phyloP scores from a whole-genome alignment of 2,329 filamentous ascomycete species.

The Colletotrichum destructivum region DNA sequence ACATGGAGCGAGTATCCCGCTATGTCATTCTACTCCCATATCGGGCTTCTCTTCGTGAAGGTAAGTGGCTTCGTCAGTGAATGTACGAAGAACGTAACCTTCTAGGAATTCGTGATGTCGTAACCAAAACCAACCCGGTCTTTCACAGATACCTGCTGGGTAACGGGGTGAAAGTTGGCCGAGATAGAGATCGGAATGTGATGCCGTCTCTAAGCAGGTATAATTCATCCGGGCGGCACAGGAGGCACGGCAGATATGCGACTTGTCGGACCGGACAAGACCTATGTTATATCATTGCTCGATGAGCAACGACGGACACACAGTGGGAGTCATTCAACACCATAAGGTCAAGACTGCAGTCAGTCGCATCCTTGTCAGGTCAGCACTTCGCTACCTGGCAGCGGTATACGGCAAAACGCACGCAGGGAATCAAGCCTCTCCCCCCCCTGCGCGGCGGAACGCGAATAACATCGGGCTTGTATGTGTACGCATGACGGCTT shows the following conservation, averaged over 20 bases:
- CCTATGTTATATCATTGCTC: neutral
- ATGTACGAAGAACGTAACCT: too few relatives aligned
- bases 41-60: too few relatives aligned
- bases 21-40: too few relatives aligned
- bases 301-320: neutral
- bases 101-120: too few relatives aligned
- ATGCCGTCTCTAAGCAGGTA: neutral
- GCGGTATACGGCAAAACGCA: slow-evolving; percentile 10
- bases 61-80: too few relatives aligned
- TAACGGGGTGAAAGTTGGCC: neutral
- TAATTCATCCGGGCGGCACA: too few relatives aligned
- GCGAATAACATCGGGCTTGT: slow-evolving; percentile 25
- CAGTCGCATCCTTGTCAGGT: neutral
- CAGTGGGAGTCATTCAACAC: neutral
- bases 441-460: slow-evolving; percentile 32
- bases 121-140: too few relatives aligned
- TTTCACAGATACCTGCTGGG: neutral
- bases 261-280: neutral
- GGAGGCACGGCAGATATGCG: neutral
- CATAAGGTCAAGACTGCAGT: neutral
- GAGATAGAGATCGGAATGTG: neutral
- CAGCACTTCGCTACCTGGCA: neutral
- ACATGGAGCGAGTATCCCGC: too few relatives aligned
- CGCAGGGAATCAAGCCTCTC: neutral
- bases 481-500: slow-evolving; percentile 5